A percentile compares a stretch with the other conserved stretches of the same genome.
Conservation (phyloP, 345 rosid species). For the Boechera retrofracta region DNA sequence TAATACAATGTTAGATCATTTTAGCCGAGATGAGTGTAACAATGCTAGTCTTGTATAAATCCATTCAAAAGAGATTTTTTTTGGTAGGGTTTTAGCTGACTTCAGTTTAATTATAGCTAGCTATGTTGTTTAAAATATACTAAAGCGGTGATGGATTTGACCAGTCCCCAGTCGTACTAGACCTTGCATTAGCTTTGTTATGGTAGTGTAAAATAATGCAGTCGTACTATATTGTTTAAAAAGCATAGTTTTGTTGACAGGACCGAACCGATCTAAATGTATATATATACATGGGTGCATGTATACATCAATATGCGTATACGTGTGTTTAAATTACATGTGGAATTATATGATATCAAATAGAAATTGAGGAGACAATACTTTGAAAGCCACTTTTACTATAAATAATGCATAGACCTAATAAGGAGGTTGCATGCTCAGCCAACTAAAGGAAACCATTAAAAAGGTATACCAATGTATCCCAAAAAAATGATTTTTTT, state of each 20-base stretch:
- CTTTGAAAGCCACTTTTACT: constrained; percentile 4
- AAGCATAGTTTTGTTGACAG: background rate
- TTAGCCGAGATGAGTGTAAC: no score
- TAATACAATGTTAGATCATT: no score
- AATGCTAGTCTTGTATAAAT: no score
- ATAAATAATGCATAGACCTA: constrained; percentile 6
- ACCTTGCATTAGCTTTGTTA: background rate
- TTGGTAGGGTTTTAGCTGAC: no score
- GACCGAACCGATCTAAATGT: background rate
- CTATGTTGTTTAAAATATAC: no score
- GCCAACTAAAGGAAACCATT: background rate
- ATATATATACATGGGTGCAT: background rate
- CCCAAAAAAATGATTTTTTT: background rate
- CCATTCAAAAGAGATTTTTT: no score
- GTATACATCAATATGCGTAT: background rate
- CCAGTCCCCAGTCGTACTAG: background rate
- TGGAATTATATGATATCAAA: background rate
- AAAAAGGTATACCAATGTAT: background rate
- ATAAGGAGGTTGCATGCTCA: constrained; percentile 12
- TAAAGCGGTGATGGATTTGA: no score
- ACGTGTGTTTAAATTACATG: background rate
- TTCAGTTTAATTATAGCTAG: no score
- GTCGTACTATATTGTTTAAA: no score
- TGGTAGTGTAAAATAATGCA: no score
- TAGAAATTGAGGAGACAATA: constrained; percentile 15